phyloP scores from a whole-genome alignment of 768 basidiomycete genomes.

The Cystobasidium ongulense region DNA sequence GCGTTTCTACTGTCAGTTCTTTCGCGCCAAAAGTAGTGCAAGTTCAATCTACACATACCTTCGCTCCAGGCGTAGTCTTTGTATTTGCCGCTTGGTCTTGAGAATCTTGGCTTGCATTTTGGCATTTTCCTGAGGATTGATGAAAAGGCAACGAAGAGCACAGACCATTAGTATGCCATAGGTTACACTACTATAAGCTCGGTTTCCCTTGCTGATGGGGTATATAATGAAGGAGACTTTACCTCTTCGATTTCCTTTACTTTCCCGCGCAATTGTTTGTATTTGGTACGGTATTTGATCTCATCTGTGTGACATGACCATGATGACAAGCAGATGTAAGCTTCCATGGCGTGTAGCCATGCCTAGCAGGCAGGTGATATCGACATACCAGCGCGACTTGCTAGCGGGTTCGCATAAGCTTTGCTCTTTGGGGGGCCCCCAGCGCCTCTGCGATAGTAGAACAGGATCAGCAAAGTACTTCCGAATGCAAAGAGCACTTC shows the following conservation, averaged over 20 bases:
- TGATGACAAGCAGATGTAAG: not conserved
- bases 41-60: constrained; percentile 56
- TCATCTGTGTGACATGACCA: constrained; percentile 52
- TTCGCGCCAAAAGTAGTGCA: constrained; percentile 35
- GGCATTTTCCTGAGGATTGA: constrained; percentile 65
- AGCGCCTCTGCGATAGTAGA: not conserved
- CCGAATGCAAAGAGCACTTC: too few species aligned
- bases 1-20: not conserved
- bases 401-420: not conserved
- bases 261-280: constrained; percentile 78
- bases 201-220: not conserved
- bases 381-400: constrained; percentile 5
- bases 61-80: constrained; percentile 77
- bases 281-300: constrained; percentile 76
- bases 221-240: constrained; percentile 44
- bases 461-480: not conserved
- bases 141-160: not conserved
- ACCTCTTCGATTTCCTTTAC: constrained; percentile 78
- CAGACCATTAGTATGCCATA: too few species aligned
- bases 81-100: constrained; percentile 69
- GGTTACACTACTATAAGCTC: too few species aligned
- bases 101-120: constrained; percentile 73
- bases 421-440: constrained; percentile 3
- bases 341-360: not conserved
- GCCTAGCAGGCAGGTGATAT: not conserved